Conservation (phyloP, 768 basidiomycete species). For the Thelephora ganbajun region DNA sequence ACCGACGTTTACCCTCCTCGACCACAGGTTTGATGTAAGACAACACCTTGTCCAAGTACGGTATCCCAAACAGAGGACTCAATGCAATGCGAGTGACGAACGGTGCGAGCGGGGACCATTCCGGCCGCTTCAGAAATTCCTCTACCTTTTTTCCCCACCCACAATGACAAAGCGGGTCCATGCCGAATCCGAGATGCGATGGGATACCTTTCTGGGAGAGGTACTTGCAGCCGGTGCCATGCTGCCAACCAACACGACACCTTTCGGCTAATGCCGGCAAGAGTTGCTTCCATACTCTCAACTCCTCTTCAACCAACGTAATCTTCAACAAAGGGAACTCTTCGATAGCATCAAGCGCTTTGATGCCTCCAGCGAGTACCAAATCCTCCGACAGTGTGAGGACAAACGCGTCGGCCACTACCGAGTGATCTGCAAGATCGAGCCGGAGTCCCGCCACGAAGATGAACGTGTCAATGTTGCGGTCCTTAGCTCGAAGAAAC, state of each 20-base stretch:
- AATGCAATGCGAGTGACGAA: slow-evolving; percentile 36
- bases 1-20: slow-evolving; percentile 9
- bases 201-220: slow-evolving; percentile 21
- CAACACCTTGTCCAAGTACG: slow-evolving; percentile 28
- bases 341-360: slow-evolving; percentile 7
- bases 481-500: slow-evolving; percentile 9
- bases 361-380: slow-evolving; percentile 16
- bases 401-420: slow-evolving; percentile 36
- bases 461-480: slow-evolving; percentile 24
- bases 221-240: slow-evolving; percentile 35
- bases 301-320: slow-evolving; percentile 18
- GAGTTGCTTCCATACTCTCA: slow-evolving; percentile 32
- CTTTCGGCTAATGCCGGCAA: slow-evolving; percentile 37
- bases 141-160: slow-evolving; percentile 31
- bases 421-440: slow-evolving; percentile 33
- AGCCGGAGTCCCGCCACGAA: slow-evolving; percentile 31
- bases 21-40: slow-evolving; percentile 3
- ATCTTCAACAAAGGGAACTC: slow-evolving; percentile 7
- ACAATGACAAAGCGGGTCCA: slow-evolving; percentile 36
- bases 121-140: slow-evolving; percentile 16
- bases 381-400: slow-evolving; percentile 20
- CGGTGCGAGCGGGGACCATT: slow-evolving; percentile 27
- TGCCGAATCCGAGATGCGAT: slow-evolving; percentile 20
- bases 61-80: slow-evolving; percentile 36
- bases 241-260: slow-evolving; percentile 35